Evolutionary conservation across 2,329 filamentous ascomycete genomes (phyloP).

Genomic region (Penicillium sp.): DNA sequence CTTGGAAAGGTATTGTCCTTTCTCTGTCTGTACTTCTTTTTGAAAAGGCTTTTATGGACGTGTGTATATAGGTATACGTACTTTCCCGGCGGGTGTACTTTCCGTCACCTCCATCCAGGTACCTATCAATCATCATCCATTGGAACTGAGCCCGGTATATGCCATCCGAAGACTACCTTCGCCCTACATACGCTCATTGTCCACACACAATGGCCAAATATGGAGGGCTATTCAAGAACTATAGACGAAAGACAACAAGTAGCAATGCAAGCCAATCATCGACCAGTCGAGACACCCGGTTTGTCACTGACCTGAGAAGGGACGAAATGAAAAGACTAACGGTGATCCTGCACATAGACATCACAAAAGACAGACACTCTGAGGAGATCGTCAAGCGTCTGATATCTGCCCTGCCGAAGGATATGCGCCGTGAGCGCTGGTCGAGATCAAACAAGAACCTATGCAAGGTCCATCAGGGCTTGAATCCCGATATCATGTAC

Average conservation of each 20-base stretch:
- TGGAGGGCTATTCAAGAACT: background rate
- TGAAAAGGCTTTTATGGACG: too few species aligned
- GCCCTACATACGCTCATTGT: background rate
- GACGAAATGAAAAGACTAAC: constrained; percentile 25
- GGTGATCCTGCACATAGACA: constrained; percentile 23
- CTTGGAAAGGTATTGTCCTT: too few species aligned
- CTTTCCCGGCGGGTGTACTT: too few species aligned
- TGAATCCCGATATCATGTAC: constrained; percentile 26
- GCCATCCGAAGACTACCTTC: background rate
- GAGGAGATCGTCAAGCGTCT: constrained; percentile 10
- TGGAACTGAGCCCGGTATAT: background rate
- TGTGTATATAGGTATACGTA: too few species aligned
- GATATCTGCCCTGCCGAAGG: constrained; percentile 18
- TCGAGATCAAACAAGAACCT: constrained; percentile 4
- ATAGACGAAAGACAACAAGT: background rate
- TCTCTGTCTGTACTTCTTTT: too few species aligned
- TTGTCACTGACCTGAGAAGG: constrained; percentile 19
- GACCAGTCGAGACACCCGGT: constrained; percentile 17
- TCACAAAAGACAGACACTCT: constrained; percentile 5
- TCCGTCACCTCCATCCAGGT: too few species aligned
- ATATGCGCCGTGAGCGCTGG: constrained; percentile 9
- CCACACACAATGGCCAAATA: background rate
- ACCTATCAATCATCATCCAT: too few species aligned
- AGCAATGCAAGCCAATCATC: background rate
- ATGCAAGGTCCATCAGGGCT: constrained; percentile 22